Evolutionary conservation across 2,329 filamentous ascomycete species (phyloP), one percentile per base, ranked within the genome.

Genomic region (Ceratocystis ficicola): DNA sequence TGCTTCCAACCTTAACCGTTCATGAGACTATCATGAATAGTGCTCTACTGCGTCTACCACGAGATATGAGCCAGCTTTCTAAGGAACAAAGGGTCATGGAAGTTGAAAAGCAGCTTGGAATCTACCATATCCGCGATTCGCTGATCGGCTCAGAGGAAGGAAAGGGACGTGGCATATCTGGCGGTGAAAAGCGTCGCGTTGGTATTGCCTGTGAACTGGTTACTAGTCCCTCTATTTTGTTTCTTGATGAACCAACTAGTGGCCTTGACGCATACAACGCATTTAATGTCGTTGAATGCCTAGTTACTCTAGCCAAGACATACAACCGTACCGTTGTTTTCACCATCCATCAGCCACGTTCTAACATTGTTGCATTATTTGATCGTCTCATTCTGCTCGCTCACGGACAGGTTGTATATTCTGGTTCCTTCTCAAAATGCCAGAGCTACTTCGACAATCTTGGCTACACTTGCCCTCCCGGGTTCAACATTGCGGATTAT

Each of bases 401-500:
- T 1, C 87, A 90, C 70, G 94, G 94, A 30, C 87, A 87, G 71
- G 88, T 90, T 0, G 94, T 99, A 6, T 99, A 95, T 74, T 97
- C 94, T 2, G 94, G 94, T 0, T 89, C 90, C 0, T 95, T 97
- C 73, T 79, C 83, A 1, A 86, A 86, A 69, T 99, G 94, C 73
- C 94, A 99, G 74, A 79, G 84, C 22, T 99, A 96, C 73, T 99
- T 99, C 71, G 90, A 96, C 72, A 82, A 85, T 60, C 86, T 96
- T 68, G 95, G 94, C 55, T 99, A 96, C 74, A 80, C 88, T 62
- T 99, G 95, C 72, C 94, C 94, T 10, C 88, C 92, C 28, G 95
- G 95, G 1, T 99, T 97, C 82, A 99, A 99, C 72, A 97, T 99
- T 75, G 94, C 94, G 3, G 94, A 99, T 74, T 99, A 96, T 73